phyloP scores from a whole-genome alignment of 495 filamentous ascomycete genomes.

The Cryomyces antarcticus region DNA sequence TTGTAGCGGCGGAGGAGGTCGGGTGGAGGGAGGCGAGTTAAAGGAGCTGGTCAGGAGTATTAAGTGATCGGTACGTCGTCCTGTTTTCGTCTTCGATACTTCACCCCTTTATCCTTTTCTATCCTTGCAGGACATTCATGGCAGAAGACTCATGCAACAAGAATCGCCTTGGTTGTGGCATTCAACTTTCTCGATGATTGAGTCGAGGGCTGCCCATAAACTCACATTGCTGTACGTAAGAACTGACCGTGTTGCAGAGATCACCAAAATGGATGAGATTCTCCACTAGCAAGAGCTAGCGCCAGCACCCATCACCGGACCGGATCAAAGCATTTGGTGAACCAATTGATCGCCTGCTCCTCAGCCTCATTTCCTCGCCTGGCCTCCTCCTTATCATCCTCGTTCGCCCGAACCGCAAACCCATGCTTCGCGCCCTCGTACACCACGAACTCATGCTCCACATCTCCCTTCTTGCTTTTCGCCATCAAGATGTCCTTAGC shows the following conservation, averaged over 20 bases:
- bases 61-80: conserved; percentile 6
- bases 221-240: background rate
- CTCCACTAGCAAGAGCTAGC: no score
- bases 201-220: no score
- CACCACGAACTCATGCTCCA: conserved; percentile 27
- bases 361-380: conserved; percentile 25
- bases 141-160: no score
- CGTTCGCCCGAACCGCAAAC: conserved; percentile 34
- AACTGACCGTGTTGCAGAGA: no score
- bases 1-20: conserved; percentile 21
- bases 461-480: conserved; percentile 19
- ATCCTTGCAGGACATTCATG: no score
- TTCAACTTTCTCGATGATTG: no score
- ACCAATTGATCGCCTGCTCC: conserved; percentile 37
- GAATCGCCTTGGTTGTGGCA: no score
- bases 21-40: conserved; percentile 21
- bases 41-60: conserved; percentile 20
- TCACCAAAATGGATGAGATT: no score
- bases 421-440: conserved; percentile 39
- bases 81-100: no score
- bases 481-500: conserved; percentile 24
- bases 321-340: conserved; percentile 17
- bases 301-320: no score
- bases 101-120: no score
- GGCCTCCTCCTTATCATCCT: conserved; percentile 21